These are phyloP conservation scores for Brettanomyces anomalus DNA, from an alignment of 805 yeast species.

Conservation along the genomic window DNA sequence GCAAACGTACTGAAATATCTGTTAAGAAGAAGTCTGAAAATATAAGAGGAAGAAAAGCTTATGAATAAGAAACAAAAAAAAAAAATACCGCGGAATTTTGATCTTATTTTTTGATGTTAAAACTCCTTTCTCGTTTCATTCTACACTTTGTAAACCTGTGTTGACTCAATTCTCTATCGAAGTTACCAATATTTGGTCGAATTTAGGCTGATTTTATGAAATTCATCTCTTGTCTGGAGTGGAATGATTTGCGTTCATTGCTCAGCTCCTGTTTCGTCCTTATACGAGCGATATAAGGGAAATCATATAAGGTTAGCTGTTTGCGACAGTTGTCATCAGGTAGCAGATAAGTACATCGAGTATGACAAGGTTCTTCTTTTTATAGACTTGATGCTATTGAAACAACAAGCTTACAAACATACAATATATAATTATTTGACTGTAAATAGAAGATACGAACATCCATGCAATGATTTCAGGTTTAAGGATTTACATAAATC, in stretches of 20 bases:
- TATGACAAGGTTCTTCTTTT: conserved; percentile 77
- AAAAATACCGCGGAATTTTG: too few species aligned
- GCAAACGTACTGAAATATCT: too few species aligned
- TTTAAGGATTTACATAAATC: neutral
- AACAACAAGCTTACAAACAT: conserved; percentile 85
- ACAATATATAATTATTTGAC: conserved; percentile 64
- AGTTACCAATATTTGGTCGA: too few species aligned
- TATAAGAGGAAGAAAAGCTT: too few species aligned
- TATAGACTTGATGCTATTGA: conserved; percentile 73
- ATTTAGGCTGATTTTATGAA: neutral
- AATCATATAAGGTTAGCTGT: conserved; percentile 73
- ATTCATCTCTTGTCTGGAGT: neutral
- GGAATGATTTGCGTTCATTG: conserved; percentile 91
- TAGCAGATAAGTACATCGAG: conserved; percentile 89
- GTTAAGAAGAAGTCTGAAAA: too few species aligned
- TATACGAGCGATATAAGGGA: conserved; percentile 66
- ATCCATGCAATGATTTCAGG: neutral
- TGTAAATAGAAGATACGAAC: conserved; percentile 6
- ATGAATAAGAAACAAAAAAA: too few species aligned
- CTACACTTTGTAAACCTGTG: too few species aligned
- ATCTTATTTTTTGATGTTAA: too few species aligned
- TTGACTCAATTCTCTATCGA: too few species aligned
- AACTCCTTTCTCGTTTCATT: too few species aligned
- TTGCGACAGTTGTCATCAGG: conserved; percentile 60
- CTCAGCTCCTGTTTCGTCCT: conserved; percentile 49